A percentile compares a stretch with the other conserved stretches of the same genome.
phyloP scores from a whole-genome alignment of 2,329 filamentous ascomycete genomes.

The Colletotrichum shisoi region DNA sequence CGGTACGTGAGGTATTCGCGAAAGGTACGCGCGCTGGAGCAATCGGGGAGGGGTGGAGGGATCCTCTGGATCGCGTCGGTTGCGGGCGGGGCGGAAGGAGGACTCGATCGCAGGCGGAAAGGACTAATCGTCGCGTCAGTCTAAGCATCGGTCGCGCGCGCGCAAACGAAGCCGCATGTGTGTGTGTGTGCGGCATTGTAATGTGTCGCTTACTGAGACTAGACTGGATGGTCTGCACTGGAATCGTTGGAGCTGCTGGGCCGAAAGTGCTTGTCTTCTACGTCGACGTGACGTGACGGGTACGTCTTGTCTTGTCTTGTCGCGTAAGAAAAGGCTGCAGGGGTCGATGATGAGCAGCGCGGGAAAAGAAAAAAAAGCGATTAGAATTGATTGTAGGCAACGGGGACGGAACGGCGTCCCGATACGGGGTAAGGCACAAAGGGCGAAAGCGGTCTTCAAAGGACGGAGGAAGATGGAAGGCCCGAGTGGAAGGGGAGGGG shows the following conservation, averaged over 20 bases:
- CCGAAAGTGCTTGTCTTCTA: conserved; percentile 1
- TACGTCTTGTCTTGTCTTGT: not conserved
- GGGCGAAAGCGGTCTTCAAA: conserved; percentile 27
- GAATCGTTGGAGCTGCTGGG: conserved; percentile 20
- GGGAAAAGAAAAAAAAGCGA: conserved; percentile 9
- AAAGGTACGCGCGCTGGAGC: conserved; percentile 15
- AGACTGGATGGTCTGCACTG: conserved; percentile 5
- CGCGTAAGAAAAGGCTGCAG: conserved; percentile 26
- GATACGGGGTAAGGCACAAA: conserved; percentile 20
- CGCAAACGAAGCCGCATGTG: not conserved
- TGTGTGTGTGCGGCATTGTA: not conserved
- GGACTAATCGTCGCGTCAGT: conserved; percentile 35
- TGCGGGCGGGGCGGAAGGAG: not conserved
- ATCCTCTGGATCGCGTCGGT: conserved; percentile 18
- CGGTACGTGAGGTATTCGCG: conserved; percentile 19
- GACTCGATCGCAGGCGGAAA: conserved; percentile 11
- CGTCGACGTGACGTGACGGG: conserved; percentile 29
- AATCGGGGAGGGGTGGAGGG: not conserved
- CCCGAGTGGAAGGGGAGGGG: not conserved
- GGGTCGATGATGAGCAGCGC: conserved; percentile 18
- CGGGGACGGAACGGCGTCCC: conserved; percentile 26
- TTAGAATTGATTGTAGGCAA: conserved; percentile 31
- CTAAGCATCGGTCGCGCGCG: conserved; percentile 15
- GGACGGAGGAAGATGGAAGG: conserved; percentile 13
- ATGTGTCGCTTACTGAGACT: conserved; percentile 30